Percentiles rank a stretch among this genome's conserved stretches.
Evolutionary conservation across 2,329 filamentous ascomycete genomes (phyloP).

Genomic region (Talaromyces piceae): DNA sequence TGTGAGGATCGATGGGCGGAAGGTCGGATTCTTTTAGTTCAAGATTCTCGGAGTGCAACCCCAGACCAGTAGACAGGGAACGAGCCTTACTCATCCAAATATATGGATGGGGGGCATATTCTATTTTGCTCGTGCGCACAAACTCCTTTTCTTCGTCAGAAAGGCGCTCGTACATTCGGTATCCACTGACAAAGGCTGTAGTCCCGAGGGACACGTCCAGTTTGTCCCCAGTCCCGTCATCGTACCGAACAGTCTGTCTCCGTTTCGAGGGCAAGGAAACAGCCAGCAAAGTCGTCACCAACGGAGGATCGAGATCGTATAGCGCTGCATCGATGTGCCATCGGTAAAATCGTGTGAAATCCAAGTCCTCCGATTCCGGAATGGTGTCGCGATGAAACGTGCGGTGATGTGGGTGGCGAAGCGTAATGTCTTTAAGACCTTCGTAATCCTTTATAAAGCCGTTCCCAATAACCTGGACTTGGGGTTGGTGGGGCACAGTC

Average conservation of each 20-base stretch:
- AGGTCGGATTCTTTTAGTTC: slow-evolving; percentile 56
- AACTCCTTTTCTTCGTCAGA: slow-evolving; percentile 60
- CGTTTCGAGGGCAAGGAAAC: slow-evolving; percentile 63
- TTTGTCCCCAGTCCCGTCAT: slow-evolving; percentile 61
- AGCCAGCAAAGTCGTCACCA: slow-evolving; percentile 65
- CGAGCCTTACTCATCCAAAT: slow-evolving; percentile 70
- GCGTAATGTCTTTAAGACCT: slow-evolving; percentile 58
- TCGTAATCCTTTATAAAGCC: slow-evolving; percentile 63
- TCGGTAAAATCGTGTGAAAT: slow-evolving; percentile 58
- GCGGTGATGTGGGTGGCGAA: slow-evolving; percentile 69
- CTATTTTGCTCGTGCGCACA: slow-evolving; percentile 57
- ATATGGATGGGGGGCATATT: slow-evolving; percentile 74
- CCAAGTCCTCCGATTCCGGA: slow-evolving; percentile 52
- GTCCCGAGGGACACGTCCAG: slow-evolving; percentile 65
- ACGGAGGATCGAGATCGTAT: slow-evolving; percentile 66
- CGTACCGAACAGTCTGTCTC: slow-evolving; percentile 61
- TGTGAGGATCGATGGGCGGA: slow-evolving; percentile 56
- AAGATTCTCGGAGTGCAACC: slow-evolving; percentile 58
- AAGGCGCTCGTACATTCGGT: slow-evolving; percentile 62
- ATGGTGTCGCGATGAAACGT: slow-evolving; percentile 65
- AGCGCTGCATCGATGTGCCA: slow-evolving; percentile 78
- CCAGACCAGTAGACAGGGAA: slow-evolving; percentile 61
- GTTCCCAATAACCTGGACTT: slow-evolving; percentile 75
- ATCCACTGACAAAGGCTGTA: slow-evolving; percentile 66
- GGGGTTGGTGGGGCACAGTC: slow-evolving; percentile 70